These are phyloP conservation scores for Ophiostoma ips DNA, from an alignment of 2,329 filamentous ascomycete species.

Conservation along the genomic window DNA sequence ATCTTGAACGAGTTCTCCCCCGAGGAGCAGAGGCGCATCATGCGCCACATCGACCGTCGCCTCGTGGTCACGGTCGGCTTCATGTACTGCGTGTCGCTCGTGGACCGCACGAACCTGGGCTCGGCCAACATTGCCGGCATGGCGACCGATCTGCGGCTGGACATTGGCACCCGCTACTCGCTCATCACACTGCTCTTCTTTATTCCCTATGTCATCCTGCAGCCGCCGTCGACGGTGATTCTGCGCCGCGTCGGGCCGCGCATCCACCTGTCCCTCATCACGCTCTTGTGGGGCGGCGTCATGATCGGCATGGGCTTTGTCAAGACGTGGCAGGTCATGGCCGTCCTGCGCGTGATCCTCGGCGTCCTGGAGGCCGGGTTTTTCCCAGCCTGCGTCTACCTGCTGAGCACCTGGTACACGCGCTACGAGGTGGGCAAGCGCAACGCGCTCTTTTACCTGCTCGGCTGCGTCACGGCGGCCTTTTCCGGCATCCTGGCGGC, in stretches of 20 bases:
- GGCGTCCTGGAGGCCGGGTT: slow-evolving; percentile 57
- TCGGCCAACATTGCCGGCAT: slow-evolving; percentile 58
- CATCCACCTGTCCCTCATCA: slow-evolving; percentile 39
- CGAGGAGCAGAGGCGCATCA: slow-evolving; percentile 52
- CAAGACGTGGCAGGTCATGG: slow-evolving; percentile 34
- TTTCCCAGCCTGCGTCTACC: slow-evolving; percentile 56
- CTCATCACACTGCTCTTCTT: slow-evolving; percentile 62
- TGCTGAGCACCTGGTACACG: slow-evolving; percentile 63
- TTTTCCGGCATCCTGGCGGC: slow-evolving; percentile 58
- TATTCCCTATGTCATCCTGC: slow-evolving; percentile 57
- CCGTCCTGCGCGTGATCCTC: slow-evolving; percentile 42
- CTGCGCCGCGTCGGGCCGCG: slow-evolving; percentile 53
- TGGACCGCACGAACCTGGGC: slow-evolving; percentile 69
- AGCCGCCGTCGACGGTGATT: slow-evolving; percentile 56
- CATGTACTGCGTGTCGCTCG: slow-evolving; percentile 62
- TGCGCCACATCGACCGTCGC: slow-evolving; percentile 53
- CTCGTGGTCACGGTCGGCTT: slow-evolving; percentile 46
- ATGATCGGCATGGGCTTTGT: slow-evolving; percentile 56
- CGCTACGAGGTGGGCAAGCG: slow-evolving; percentile 56
- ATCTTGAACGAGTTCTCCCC: slow-evolving; percentile 37
- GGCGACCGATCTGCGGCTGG: slow-evolving; percentile 31
- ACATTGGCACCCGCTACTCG: slow-evolving; percentile 34
- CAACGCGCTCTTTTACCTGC: slow-evolving; percentile 55
- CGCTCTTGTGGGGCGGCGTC: slow-evolving; percentile 42
- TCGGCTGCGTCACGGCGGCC: slow-evolving; percentile 51